Conservation (phyloP, 169 alveolate genomes). For the Neospora caninum region DNA sequence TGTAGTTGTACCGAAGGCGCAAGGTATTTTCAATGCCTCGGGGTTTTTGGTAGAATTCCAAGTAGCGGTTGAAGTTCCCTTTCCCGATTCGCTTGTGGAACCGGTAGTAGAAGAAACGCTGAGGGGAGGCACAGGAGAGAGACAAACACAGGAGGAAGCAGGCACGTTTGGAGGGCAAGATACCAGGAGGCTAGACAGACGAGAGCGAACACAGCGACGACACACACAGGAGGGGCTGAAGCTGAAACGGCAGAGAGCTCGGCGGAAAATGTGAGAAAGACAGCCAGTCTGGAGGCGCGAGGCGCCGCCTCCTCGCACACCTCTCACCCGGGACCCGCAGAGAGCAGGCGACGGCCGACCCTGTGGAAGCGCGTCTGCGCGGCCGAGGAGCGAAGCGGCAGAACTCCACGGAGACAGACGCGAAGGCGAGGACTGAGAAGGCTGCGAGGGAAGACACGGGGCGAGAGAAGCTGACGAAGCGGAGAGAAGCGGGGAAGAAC, state of each 20-base stretch:
- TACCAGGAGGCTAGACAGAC: too few relatives aligned
- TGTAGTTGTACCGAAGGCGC: conserved; percentile 77
- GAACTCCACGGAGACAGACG: neutral
- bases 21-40: conserved; percentile 83
- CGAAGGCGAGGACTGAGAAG: neutral
- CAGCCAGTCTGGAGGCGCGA: neutral
- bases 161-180: neutral
- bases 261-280: neutral
- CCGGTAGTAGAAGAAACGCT: conserved; percentile 74
- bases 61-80: conserved; percentile 82
- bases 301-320: neutral
- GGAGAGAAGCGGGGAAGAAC: too few relatives aligned
- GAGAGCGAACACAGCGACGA: neutral
- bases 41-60: conserved; percentile 81
- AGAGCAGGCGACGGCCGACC: neutral
- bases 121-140: neutral
- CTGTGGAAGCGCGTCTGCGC: neutral
- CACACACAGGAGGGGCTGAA: neutral
- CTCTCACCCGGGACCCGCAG: neutral
- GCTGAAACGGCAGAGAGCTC: neutral
- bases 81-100: conserved; percentile 85
- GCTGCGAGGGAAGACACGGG: neutral
- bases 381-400: neutral
- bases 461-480: neutral
- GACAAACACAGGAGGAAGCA: neutral